Conservation (phyloP, 164 flowering plant species). For the Vitis rotundifolia region DNA sequence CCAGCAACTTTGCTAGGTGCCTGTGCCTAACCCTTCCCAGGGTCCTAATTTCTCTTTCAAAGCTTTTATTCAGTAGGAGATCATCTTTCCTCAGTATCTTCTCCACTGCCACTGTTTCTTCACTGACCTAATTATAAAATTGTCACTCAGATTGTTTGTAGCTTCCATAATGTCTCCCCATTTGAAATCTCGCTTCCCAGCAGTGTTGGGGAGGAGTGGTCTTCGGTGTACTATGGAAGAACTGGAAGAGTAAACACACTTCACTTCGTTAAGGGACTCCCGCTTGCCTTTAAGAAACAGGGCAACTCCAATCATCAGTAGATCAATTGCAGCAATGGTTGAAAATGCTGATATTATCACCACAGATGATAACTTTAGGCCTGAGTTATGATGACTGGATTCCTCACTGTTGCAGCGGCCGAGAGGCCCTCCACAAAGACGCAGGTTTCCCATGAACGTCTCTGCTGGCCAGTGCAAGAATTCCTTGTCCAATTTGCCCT, state of each 20-base stretch:
- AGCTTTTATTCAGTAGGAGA: conserved; percentile 60
- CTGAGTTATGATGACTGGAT: conserved; percentile 15
- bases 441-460: conserved; percentile 60
- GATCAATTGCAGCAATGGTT: conserved; percentile 39
- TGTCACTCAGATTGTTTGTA: conserved; percentile 75
- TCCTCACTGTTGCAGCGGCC: conserved; percentile 26
- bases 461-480: conserved; percentile 75
- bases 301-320: conserved; percentile 41
- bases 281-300: conserved; percentile 39
- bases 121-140: conserved; percentile 76
- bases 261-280: conserved; percentile 36
- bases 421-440: conserved; percentile 81
- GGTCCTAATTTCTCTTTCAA: conserved; percentile 77
- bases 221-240: conserved; percentile 62
- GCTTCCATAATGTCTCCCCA: conserved; percentile 93
- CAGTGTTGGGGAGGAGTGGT: conserved; percentile 43
- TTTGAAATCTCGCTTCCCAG: conserved; percentile 49
- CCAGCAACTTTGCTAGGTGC: conserved; percentile 84
- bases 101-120: conserved; percentile 88
- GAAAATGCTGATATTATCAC: conserved; percentile 54
- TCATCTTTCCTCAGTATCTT: conserved; percentile 72
- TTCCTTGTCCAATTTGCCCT: conserved; percentile 61
- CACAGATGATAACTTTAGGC: conserved; percentile 35
- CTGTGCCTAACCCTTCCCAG: conserved; percentile 92
- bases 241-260: conserved; percentile 52